Conservation (phyloP, 129 eudicot genomes). For the Pulicaria dysenterica region DNA sequence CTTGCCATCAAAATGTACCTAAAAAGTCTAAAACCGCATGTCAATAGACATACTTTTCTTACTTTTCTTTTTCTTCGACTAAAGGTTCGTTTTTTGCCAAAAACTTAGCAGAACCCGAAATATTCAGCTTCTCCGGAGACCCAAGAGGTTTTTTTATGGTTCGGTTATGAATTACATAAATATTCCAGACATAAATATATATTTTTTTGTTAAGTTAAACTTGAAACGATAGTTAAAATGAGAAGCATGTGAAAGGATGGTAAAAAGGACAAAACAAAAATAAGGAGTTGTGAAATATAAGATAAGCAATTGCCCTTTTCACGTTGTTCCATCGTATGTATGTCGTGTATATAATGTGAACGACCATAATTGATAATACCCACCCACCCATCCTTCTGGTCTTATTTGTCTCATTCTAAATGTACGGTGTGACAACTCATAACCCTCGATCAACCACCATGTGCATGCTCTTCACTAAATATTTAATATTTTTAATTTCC, state of each 20-base stretch:
- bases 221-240: neutral
- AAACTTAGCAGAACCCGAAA: too few relatives aligned
- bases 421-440: conserved; percentile 34
- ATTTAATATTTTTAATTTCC: too few relatives aligned
- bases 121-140: too few relatives aligned
- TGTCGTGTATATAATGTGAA: conserved; percentile 21
- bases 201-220: too few relatives aligned
- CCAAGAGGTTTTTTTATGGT: too few relatives aligned
- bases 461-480: conserved; percentile 4
- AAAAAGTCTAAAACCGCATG: too few relatives aligned
- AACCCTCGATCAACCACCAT: conserved; percentile 26
- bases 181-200: too few relatives aligned
- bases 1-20: too few relatives aligned
- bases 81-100: too few relatives aligned
- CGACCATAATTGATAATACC: conserved; percentile 11
- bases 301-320: conserved; percentile 40
- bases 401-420: conserved; percentile 29
- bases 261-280: neutral
- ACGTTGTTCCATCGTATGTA: conserved; percentile 27
- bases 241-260: conserved; percentile 18
- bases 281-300: conserved; percentile 8
- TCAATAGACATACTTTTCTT: too few relatives aligned
- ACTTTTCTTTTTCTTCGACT: too few relatives aligned
- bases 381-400: neutral
- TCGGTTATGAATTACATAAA: too few relatives aligned